Evolutionary conservation across 164 flowering plant species (phyloP).

Genomic region (Vitis riparia): DNA sequence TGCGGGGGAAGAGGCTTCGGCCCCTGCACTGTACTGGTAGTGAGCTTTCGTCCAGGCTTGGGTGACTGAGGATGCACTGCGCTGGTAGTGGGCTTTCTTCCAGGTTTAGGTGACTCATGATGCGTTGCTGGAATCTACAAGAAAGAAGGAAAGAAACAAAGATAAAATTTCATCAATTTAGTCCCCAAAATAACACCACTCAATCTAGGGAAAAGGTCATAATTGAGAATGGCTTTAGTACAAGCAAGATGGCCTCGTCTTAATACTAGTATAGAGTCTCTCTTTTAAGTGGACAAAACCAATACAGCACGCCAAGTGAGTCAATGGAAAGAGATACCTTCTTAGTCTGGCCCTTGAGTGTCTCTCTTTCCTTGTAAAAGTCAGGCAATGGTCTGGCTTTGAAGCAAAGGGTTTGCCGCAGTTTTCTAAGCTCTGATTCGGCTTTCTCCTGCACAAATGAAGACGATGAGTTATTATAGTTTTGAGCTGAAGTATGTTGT

Average conservation of each 20-base stretch:
- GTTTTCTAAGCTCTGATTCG: conserved; percentile 43
- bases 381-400: conserved; percentile 66
- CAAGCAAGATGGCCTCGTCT: no score
- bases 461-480: not conserved
- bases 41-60: conserved; percentile 8
- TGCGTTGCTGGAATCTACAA: conserved; percentile 22
- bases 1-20: conserved; percentile 10
- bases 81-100: conserved; percentile 14
- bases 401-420: conserved; percentile 54
- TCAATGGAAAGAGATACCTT: conserved; percentile 24
- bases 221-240: no score
- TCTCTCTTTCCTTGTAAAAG: conserved; percentile 46
- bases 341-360: conserved; percentile 19
- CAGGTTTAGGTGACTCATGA: conserved; percentile 10
- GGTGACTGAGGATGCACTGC: conserved; percentile 13
- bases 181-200: not conserved
- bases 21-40: conserved; percentile 10
- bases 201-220: no score
- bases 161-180: not conserved
- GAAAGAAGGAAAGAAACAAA: not conserved
- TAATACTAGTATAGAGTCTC: no score
- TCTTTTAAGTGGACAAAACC: no score
- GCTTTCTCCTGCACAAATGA: conserved; percentile 49
- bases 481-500: not conserved
- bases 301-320: not conserved